These are phyloP conservation scores for Vitis amurensis DNA, from an alignment of 164 flowering plant species.

Conservation along the genomic window DNA sequence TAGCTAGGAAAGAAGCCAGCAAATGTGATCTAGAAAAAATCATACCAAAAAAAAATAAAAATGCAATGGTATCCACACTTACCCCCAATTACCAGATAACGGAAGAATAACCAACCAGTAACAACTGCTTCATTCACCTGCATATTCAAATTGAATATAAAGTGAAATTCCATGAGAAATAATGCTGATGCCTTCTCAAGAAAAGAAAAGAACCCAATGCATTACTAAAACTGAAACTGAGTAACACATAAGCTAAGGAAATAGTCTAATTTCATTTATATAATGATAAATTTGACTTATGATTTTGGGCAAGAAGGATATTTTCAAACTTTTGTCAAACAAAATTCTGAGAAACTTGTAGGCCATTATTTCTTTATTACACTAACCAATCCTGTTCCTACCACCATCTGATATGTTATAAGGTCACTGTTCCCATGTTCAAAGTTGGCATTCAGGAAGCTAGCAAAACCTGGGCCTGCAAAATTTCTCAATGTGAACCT, in stretches of 20 bases:
- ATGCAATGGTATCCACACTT: constrained; percentile 4
- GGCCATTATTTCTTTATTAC: not conserved
- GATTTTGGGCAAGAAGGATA: not conserved
- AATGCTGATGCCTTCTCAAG: not conserved
- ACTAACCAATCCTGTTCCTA: too few species aligned
- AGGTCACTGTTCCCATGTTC: too few species aligned
- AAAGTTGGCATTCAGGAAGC: too few species aligned
- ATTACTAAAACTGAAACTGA: too few species aligned
- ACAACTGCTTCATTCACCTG: constrained; percentile 98
- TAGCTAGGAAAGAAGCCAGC: not conserved
- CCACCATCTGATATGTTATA: not conserved
- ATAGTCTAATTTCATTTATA: too few species aligned
- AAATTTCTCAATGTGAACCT: too few species aligned
- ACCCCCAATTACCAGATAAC: constrained; percentile 98
- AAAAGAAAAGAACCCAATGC: not conserved
- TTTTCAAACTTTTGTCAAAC: not conserved
- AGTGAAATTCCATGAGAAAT: not conserved
- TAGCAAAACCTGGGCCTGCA: too few species aligned
- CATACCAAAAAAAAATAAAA: too few species aligned
- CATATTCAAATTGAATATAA: constrained; percentile 17
- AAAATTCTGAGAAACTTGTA: not conserved
- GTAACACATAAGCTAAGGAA: too few species aligned
- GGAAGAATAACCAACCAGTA: constrained; percentile 94
- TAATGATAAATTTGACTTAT: not conserved
- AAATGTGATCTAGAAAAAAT: too few species aligned